Conservation (phyloP, 2,329 filamentous ascomycete genomes). For the Penicillium sp. region DNA sequence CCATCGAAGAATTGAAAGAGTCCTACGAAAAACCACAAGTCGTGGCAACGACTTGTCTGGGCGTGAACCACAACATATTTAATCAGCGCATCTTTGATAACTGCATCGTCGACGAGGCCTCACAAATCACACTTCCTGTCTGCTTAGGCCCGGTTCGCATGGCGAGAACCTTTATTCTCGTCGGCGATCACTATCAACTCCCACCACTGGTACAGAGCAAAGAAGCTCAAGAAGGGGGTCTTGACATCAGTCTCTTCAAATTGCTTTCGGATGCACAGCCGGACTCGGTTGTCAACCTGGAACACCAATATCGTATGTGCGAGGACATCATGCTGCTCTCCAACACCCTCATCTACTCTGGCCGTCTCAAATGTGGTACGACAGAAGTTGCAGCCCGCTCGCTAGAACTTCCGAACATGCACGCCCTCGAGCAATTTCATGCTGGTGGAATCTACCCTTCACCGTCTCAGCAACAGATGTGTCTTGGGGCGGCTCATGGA, state of each 20-base stretch:
- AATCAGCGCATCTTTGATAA: constrained; percentile 90
- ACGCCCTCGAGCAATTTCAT: constrained; percentile 59
- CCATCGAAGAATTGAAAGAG: constrained; percentile 77
- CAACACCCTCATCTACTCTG: constrained; percentile 90
- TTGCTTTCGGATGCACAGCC: constrained; percentile 86
- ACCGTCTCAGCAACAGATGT: constrained; percentile 47
- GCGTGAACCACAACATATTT: constrained; percentile 86
- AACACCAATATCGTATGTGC: constrained; percentile 98
- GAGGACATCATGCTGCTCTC: constrained; percentile 93
- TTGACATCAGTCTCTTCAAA: constrained; percentile 93
- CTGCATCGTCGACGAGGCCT: constrained; percentile 97
- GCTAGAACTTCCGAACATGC: constrained; percentile 65
- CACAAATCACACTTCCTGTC: constrained; percentile 92
- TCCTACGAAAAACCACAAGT: constrained; percentile 84
- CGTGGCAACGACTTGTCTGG: constrained; percentile 91
- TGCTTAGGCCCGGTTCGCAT: constrained; percentile 92
- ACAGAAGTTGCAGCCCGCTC: constrained; percentile 67
- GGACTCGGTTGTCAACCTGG: constrained; percentile 80
- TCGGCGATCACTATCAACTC: constrained; percentile 94
- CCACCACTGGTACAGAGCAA: constrained; percentile 93
- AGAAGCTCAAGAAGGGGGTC: constrained; percentile 75
- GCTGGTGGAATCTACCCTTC: constrained; percentile 29
- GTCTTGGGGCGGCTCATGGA: constrained; percentile 49
- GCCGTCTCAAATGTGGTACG: constrained; percentile 83
- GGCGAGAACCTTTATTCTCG: constrained; percentile 87